Base-by-base conservation (phyloP, 2,329 filamentous ascomycete species). In the Xylaria arbuscula region DNA sequence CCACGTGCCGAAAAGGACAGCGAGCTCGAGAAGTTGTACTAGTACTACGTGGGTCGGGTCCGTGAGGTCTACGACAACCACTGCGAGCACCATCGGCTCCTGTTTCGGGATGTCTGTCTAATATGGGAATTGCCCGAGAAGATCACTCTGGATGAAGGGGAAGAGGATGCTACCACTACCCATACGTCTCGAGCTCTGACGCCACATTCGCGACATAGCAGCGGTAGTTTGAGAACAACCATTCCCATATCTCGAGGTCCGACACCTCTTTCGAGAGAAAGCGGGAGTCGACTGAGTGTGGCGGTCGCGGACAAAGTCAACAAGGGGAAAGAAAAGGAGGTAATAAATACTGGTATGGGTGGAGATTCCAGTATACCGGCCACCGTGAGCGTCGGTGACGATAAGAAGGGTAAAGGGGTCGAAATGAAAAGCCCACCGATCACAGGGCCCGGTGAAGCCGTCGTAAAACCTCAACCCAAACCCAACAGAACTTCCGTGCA, bases 41-140 rank as follows among this genome's bases (percentile, higher is more conserved):
- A 22, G 71, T 72, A 71, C 63, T 72, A 72, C 63, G 71, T 72
- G 58, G 55, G 60, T 11, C 58, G 61, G n/a, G 59, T 63, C 48
- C 60, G 66, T 19, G 65, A 70, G 68, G 40, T 64, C 36, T 68
- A 70, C 56, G 63, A 68, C 60, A 60, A 68, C 59, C 64, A 68
- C 61, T 65, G 68, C 57, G 56, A 61, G 40, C 70, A 69, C 40
- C 70, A 72, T 38, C 66, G 64, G 2, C 61, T 69, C 10, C 15
- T 71, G 11, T 71, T 71, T 40, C 64, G 38, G 1, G 64, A 70
- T 17, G 36, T 48, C 32, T 67, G 57, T 11, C 53, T 70, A 40
- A 3, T 19, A 8, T 71, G 69, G 69, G 64, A 62, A 36, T 38
- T 64, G 15, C 69, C 69, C 40, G 67, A 65, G 24, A 69, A 58